Percentiles rank a stretch among this genome's conserved stretches.
These are phyloP conservation scores for Podosphaera xanthii DNA, from an alignment of 2,329 filamentous ascomycete genomes.

Conservation along the genomic window DNA sequence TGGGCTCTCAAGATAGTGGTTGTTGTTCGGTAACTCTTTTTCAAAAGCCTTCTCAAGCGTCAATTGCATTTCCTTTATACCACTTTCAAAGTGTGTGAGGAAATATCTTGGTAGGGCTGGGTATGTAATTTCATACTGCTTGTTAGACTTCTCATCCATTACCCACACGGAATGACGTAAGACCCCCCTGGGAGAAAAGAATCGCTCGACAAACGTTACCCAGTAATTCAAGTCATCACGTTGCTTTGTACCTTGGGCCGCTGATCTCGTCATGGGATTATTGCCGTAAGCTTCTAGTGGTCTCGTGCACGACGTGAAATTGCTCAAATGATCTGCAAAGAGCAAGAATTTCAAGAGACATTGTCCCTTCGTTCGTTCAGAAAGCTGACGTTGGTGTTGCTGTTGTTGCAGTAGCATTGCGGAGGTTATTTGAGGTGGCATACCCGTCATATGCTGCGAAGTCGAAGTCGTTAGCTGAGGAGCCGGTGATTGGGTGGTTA, in stretches of 20 bases:
- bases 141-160: slow-evolving; percentile 35
- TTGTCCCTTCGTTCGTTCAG: slow-evolving; percentile 25
- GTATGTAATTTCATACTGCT: slow-evolving; percentile 69
- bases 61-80: slow-evolving; percentile 67
- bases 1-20: slow-evolving; percentile 51
- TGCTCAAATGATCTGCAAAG: slow-evolving; percentile 38
- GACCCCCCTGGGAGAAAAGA: slow-evolving; percentile 58
- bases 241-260: slow-evolving; percentile 28
- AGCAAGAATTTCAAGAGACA: slow-evolving; percentile 36
- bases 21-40: slow-evolving; percentile 33
- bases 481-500: slow-evolving; percentile 21
- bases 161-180: slow-evolving; percentile 50
- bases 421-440: slow-evolving; percentile 12
- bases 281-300: slow-evolving; percentile 10
- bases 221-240: slow-evolving; percentile 53
- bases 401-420: slow-evolving; percentile 15
- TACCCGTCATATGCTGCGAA: slow-evolving; percentile 19
- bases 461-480: slow-evolving; percentile 15
- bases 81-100: slow-evolving; percentile 68
- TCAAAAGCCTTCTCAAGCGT: slow-evolving; percentile 48
- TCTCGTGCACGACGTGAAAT: slow-evolving; percentile 25
- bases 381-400: slow-evolving; percentile 17
- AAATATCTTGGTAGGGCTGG: slow-evolving; percentile 75
- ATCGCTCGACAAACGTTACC: slow-evolving; percentile 55
- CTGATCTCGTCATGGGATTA: slow-evolving; percentile 6